Percentiles rank a stretch among this genome's conserved stretches.
Conservation (phyloP, 192 early-diverging fungal species). For the Coemansia sp. region DNA sequence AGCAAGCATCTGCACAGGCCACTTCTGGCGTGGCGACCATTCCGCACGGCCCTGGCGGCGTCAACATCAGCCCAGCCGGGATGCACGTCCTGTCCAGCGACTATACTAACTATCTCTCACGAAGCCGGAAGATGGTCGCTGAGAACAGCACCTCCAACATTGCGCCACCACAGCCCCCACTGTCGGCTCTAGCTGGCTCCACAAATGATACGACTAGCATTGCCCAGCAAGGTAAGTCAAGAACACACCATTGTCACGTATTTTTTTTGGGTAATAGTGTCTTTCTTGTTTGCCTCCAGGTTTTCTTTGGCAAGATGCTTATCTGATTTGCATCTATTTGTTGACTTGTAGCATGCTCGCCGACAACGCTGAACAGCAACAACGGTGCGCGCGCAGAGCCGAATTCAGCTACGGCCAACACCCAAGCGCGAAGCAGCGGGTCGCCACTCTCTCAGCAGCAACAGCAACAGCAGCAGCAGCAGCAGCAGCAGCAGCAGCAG, state of each 20-base stretch:
- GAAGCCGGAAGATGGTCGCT: slow-evolving; percentile 21
- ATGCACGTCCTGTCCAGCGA: slow-evolving; percentile 23
- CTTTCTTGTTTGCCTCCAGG: not conserved
- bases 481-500: not conserved
- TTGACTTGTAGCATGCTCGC: slow-evolving; percentile 1
- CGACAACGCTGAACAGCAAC: not conserved
- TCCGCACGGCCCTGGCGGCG: slow-evolving; percentile 36
- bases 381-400: not conserved
- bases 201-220: not conserved
- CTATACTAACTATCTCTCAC: slow-evolving; percentile 28
- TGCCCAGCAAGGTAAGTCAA: not conserved
- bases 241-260: not conserved
- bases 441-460: not conserved
- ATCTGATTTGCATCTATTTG: not conserved
- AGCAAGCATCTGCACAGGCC: not conserved
- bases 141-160: slow-evolving; percentile 6
- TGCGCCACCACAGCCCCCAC: not conserved
- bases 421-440: not conserved
- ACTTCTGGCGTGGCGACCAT: slow-evolving; percentile 11
- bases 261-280: not conserved
- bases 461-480: not conserved
- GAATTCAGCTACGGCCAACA: not conserved
- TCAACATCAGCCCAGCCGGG: slow-evolving; percentile 39
- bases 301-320: not conserved
- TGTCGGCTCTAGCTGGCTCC: not conserved